Evolutionary conservation across 768 basidiomycete genomes (phyloP).

Genomic region (Auriscalpium orientale): DNA sequence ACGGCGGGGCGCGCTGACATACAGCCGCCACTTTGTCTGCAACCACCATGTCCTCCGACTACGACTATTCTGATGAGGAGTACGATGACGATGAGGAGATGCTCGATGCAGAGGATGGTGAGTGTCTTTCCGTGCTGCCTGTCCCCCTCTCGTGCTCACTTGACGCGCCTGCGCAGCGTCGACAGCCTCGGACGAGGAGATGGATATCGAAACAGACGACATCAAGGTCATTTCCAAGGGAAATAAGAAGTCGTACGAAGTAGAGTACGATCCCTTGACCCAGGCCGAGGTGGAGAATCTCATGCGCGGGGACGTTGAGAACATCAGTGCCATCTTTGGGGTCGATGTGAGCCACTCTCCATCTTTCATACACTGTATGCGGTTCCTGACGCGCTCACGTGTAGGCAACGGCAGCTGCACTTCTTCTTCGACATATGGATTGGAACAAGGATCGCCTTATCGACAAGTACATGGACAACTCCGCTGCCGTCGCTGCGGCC

Average conservation of each 20-base stretch:
- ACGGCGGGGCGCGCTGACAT: not conserved
- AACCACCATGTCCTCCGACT: constrained; percentile 50
- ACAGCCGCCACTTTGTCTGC: not conserved
- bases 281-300: constrained; percentile 67
- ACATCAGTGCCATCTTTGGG: constrained; percentile 81
- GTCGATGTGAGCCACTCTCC: constrained; percentile 45
- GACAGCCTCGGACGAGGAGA: constrained; percentile 59
- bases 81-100: constrained; percentile 66
- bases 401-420: constrained; percentile 61
- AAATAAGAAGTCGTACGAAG: constrained; percentile 69
- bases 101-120: constrained; percentile 53
- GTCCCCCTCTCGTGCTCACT: constrained; percentile 19
- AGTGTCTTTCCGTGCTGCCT: constrained; percentile 15
- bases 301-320: constrained; percentile 75
- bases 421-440: constrained; percentile 73
- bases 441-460: constrained; percentile 98
- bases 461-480: constrained; percentile 96
- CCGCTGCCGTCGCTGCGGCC: constrained; percentile 56
- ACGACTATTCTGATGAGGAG: constrained; percentile 65
- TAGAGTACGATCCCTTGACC: constrained; percentile 73
- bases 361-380: not conserved
- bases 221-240: constrained; percentile 49
- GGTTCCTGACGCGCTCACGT: not conserved
- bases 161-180: constrained; percentile 23
- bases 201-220: constrained; percentile 59